These are phyloP conservation scores for Candida pseudocylindracea DNA, from an alignment of 1,139 yeast species.

Conservation along the genomic window DNA sequence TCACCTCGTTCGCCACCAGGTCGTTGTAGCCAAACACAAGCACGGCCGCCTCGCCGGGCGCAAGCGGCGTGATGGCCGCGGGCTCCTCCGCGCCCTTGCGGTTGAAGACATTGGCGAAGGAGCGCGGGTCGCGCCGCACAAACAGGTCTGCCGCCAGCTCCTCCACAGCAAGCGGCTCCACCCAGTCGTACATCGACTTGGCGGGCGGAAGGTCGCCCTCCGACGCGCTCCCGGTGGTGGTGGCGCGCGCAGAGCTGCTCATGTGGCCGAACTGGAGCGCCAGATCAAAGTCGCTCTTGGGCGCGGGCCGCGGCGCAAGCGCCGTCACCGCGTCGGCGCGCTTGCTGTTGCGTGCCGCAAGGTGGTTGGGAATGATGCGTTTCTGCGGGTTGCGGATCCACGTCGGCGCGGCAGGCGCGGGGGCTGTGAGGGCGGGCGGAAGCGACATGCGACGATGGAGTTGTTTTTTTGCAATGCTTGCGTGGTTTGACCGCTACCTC, in stretches of 20 bases:
- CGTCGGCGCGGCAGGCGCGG: conserved; percentile 2
- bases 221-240: conserved; percentile 9
- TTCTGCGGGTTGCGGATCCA: conserved; percentile 36
- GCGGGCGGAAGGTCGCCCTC: conserved; percentile 34
- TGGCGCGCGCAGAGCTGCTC: conserved; percentile 8
- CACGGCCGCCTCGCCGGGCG: conserved; percentile 35
- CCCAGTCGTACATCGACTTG: conserved; percentile 34
- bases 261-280: conserved; percentile 18
- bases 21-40: conserved; percentile 84
- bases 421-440: no score
- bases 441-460: no score
- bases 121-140: conserved; percentile 22
- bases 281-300: conserved; percentile 10
- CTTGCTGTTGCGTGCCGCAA: conserved; percentile 6
- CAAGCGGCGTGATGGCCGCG: conserved; percentile 6
- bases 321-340: conserved; percentile 1
- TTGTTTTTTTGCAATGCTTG: no score
- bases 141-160: conserved; percentile 15
- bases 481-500: no score
- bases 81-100: conserved; percentile 6
- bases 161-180: conserved; percentile 13
- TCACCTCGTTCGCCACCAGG: conserved; percentile 37
- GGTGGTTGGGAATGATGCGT: conserved; percentile 35
- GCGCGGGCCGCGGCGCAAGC: background rate
- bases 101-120: conserved; percentile 21